Conservation (phyloP, 2,329 filamentous ascomycete species). For the Colletotrichum shisoi region DNA sequence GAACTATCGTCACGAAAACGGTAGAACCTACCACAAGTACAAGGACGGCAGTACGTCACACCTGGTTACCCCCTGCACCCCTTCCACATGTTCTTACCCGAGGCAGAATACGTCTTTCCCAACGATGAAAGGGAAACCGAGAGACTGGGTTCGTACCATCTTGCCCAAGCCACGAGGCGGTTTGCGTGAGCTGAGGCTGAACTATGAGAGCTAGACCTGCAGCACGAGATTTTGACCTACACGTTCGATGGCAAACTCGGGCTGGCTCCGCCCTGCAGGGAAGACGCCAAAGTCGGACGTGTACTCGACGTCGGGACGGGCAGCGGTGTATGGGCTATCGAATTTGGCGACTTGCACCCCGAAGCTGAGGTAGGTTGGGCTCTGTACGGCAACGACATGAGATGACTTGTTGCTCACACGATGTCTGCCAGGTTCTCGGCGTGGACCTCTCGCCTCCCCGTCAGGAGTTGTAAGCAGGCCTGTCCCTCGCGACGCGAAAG, state of each 20-base stretch:
- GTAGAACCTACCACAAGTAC: conserved; percentile 41
- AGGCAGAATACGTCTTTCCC: neutral
- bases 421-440: neutral
- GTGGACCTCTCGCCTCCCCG: neutral
- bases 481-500: too few relatives aligned
- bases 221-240: conserved; percentile 11
- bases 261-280: neutral
- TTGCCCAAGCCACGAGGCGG: too few relatives aligned
- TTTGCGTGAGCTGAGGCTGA: too few relatives aligned
- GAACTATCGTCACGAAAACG: conserved; percentile 27
- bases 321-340: conserved; percentile 56
- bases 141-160: conserved; percentile 40
- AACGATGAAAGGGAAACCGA: neutral
- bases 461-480: neutral
- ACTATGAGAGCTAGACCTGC: neutral
- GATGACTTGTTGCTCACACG: too few relatives aligned
- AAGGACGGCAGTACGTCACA: conserved; percentile 21
- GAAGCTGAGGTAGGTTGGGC: conserved; percentile 44
- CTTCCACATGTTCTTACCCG: too few relatives aligned
- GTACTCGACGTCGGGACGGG: conserved; percentile 59
- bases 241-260: neutral
- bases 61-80: neutral
- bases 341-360: conserved; percentile 50
- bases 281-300: conserved; percentile 1
- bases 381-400: too few relatives aligned